Conservation (phyloP, 768 basidiomycete genomes). For the Rubroboletus pulcherrimus region DNA sequence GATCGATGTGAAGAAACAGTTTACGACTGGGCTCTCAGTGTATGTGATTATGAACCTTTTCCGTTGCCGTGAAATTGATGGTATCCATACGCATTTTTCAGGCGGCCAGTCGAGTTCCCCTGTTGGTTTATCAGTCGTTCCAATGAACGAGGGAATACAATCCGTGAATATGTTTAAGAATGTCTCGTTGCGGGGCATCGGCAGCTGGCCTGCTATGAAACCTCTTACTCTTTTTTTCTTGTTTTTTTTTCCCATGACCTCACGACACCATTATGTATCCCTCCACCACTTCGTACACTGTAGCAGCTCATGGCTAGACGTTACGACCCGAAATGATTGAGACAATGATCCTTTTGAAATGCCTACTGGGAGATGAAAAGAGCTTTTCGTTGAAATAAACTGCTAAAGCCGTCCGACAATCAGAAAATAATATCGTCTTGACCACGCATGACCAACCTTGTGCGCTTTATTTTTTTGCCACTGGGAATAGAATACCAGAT, state of each 20-base stretch:
- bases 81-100: neutral
- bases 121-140: conserved; percentile 23
- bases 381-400: conserved; percentile 73
- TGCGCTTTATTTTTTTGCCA: conserved; percentile 53
- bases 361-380: conserved; percentile 72
- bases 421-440: conserved; percentile 40
- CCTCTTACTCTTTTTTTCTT: neutral
- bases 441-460: conserved; percentile 46
- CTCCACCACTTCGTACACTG: neutral
- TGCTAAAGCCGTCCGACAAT: conserved; percentile 44
- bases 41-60: conserved; percentile 1
- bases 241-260: neutral
- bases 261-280: neutral
- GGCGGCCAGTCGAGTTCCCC: conserved; percentile 22
- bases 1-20: conserved; percentile 20
- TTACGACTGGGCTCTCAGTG: conserved; percentile 21
- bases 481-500: conserved; percentile 28
- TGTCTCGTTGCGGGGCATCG: no score
- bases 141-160: neutral
- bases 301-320: conserved; percentile 11
- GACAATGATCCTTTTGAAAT: neutral
- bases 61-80: neutral
- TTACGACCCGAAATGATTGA: neutral
- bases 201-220: neutral
- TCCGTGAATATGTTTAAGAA: conserved; percentile 1